phyloP scores from a whole-genome alignment of 306 rosid genomes.

The Cucumis melo region DNA sequence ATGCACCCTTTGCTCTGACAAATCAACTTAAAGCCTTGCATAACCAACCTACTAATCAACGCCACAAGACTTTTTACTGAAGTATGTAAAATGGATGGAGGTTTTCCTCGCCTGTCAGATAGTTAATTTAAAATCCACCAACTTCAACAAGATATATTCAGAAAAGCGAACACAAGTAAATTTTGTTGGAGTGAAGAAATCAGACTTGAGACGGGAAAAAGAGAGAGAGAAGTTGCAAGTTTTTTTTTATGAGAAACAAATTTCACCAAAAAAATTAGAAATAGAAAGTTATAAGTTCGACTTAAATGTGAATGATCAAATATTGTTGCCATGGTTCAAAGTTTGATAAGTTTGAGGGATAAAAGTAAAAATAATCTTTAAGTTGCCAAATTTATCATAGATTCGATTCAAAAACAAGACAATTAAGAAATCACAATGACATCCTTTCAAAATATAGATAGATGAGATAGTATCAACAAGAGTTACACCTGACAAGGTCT shows the following conservation, averaged over 20 bases:
- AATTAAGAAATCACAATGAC: not conserved
- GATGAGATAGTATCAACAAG: not conserved
- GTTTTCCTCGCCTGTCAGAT: not conserved
- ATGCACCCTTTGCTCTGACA: not conserved
- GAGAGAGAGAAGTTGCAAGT: not conserved
- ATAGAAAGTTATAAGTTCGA: not conserved
- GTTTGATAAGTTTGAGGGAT: not conserved
- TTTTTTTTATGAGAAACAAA: not conserved
- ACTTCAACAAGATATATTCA: not conserved
- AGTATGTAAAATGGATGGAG: not conserved
- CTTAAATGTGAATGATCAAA: not conserved
- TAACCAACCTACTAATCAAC: not conserved
- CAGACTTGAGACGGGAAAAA: not conserved
- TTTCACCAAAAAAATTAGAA: not conserved
- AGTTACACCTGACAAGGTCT: slow-evolving; percentile 63
- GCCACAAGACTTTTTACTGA: not conserved
- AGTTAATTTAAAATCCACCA: not conserved
- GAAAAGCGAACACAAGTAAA: not conserved
- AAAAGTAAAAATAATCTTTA: not conserved
- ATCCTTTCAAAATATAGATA: not conserved
- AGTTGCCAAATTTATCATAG: not conserved
- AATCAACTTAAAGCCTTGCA: not conserved
- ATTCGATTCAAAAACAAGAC: not conserved
- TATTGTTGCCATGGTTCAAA: not conserved
- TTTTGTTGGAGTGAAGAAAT: not conserved